phyloP scores from a whole-genome alignment of 441 rosid species.

The Theobroma grandiflorum region DNA sequence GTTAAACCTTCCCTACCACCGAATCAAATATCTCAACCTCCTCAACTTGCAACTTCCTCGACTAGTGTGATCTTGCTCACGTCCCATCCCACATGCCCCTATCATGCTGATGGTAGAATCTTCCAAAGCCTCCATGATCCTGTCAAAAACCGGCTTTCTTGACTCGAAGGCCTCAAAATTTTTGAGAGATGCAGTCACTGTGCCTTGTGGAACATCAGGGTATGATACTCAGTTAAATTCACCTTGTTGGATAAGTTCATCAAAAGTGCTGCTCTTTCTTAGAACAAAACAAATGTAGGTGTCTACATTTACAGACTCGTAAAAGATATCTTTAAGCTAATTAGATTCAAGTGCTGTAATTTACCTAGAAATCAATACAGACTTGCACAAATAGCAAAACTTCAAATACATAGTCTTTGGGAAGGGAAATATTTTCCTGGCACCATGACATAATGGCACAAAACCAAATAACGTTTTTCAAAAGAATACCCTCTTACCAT shows the following conservation, averaged over 20 bases:
- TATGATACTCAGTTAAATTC: background rate
- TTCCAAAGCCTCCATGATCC: background rate
- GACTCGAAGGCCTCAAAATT: background rate
- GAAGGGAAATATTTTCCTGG: background rate
- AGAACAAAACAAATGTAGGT: background rate
- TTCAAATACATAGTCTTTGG: background rate
- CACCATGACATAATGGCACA: background rate
- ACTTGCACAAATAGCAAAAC: background rate
- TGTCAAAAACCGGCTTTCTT: background rate
- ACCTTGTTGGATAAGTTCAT: background rate
- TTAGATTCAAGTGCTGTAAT: background rate
- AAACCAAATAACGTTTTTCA: background rate
- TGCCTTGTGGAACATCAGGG: background rate
- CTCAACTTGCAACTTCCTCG: background rate
- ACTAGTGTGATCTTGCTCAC: conserved; percentile 2
- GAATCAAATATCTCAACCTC: background rate
- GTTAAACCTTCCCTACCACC: background rate
- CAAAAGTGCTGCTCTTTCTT: background rate
- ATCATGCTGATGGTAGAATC: background rate
- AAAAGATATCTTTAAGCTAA: background rate
- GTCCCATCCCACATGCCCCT: conserved; percentile 1
- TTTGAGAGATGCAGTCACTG: background rate
- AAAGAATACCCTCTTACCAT: background rate
- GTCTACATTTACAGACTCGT: background rate
- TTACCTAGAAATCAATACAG: background rate